These are phyloP conservation scores for Fusarium protoensiforme DNA, from an alignment of 2,329 filamentous ascomycete genomes.

Conservation along the genomic window DNA sequence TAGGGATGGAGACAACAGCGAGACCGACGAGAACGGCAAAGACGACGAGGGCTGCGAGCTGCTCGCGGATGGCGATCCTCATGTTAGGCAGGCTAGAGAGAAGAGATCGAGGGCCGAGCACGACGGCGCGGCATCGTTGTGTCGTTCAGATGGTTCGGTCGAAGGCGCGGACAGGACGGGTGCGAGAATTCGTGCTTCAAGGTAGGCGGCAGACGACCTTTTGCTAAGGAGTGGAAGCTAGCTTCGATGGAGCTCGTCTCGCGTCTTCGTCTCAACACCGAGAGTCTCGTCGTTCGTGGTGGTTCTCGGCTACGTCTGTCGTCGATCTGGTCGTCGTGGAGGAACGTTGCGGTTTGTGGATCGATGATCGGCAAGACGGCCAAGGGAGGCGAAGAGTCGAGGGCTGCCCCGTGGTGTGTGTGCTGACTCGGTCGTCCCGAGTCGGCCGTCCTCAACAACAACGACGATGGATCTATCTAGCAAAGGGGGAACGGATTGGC, in stretches of 20 bases:
- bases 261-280: not conserved
- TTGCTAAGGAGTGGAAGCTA: not conserved
- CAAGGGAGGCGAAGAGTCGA: conserved; percentile 33
- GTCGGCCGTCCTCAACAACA: not conserved
- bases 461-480: not conserved
- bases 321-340: conserved; percentile 15
- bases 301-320: not conserved
- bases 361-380: conserved; percentile 36
- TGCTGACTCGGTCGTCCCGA: conserved; percentile 35
- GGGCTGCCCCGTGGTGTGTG: conserved; percentile 9
- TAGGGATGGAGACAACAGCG: conserved; percentile 82
- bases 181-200: conserved; percentile 9
- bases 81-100: conserved; percentile 59
- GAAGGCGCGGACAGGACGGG: conserved; percentile 10
- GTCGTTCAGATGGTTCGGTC: conserved; percentile 22
- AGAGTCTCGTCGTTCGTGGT: conserved; percentile 1
- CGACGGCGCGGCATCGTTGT: conserved; percentile 43
- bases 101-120: conserved; percentile 27
- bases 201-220: not conserved
- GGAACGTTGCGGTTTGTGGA: conserved; percentile 31
- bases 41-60: conserved; percentile 84
- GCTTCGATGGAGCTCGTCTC: conserved; percentile 3
- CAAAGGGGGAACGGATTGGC: not conserved
- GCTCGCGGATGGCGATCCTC: conserved; percentile 88
- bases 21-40: conserved; percentile 79